Evolutionary conservation across 768 basidiomycete species (phyloP).

Genomic region (Kwoniella pini): DNA sequence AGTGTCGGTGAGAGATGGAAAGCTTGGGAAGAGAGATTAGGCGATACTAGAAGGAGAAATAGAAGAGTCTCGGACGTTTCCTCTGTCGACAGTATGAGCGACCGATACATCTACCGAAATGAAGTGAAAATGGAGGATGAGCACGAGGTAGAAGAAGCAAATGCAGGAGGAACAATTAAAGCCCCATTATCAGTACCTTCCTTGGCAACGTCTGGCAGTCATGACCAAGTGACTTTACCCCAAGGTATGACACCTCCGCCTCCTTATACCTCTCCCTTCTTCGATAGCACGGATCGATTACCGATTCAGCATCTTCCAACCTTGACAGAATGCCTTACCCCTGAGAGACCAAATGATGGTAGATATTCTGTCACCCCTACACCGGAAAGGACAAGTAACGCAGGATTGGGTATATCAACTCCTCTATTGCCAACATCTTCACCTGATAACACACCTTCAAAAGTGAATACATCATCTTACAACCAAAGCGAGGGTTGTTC

Average conservation of each 20-base stretch:
- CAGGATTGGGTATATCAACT: slow-evolving; percentile 16
- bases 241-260: slow-evolving; percentile 35
- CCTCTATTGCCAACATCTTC: neutral
- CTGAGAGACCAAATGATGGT: slow-evolving; percentile 6
- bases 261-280: slow-evolving; percentile 37
- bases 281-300: neutral
- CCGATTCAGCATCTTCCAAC: slow-evolving; percentile 1
- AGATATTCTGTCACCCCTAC: slow-evolving; percentile 29
- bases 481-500: neutral
- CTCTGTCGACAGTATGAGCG: slow-evolving; percentile 26
- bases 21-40: slow-evolving; percentile 22
- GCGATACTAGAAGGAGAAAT: slow-evolving; percentile 1
- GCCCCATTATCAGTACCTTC: slow-evolving; percentile 8
- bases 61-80: slow-evolving; percentile 14
- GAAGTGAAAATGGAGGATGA: neutral
- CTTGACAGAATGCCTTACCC: slow-evolving; percentile 6
- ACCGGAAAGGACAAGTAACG: slow-evolving; percentile 19
- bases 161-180: slow-evolving; percentile 25
- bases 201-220: too few species aligned
- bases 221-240: neutral
- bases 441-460: slow-evolving; percentile 11
- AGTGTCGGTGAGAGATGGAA: slow-evolving; percentile 27
- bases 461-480: neutral
- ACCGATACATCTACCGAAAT: slow-evolving; percentile 19
- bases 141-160: slow-evolving; percentile 2